Base-by-base conservation (phyloP, 495 filamentous ascomycete genomes). In the Penicillium canescens region DNA sequence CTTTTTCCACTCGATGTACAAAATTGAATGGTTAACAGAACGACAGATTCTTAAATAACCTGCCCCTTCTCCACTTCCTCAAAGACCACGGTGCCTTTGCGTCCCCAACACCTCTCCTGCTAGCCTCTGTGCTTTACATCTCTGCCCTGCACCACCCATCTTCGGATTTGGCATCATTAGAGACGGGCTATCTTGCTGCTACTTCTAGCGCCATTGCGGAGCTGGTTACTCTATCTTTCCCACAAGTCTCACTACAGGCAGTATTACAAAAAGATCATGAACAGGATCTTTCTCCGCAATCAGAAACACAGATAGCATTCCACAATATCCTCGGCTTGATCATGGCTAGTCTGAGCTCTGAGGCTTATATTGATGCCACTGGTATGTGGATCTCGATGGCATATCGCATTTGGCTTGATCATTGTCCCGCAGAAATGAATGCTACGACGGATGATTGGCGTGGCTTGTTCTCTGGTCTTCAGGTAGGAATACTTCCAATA, bases 371-470 rank as follows among this genome's bases (percentile, higher is more conserved):
- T 39, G 61, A 68, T 43, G 54, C 70, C 0, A 71, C 72, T 1
- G 72, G 68, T 2, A 59, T 61, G 14, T 75, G 72, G 72, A 75
- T 75, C 31, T 68, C 72, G 12, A 69, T 73, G 41, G 70, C 69
- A 2, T 75, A 75, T 44, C 67, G 72, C 13, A 60, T 75, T 4
- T 61, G 66, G 53, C 62, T 73, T 0, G 69, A 73, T 37, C 51
- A 65, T 50, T 71, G 63, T 34, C 63, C 64, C 16, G 33, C 48
- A 23, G 56, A 67, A 18, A 20, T 61, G 34, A 49, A 64, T 42
- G 39, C 51, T 34, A 57, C 58, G 6, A 55, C 48, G 6, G 48
- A 50, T 11, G 70, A 75, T 40, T 75, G 72, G 72, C 57, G 54
- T 31, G 63, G 69, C 1, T 41, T 73, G 23, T 71, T 73, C 41